Evolutionary conservation across 176 grass and related monocot species (phyloP).

Genomic region (Paspalum notatum): DNA sequence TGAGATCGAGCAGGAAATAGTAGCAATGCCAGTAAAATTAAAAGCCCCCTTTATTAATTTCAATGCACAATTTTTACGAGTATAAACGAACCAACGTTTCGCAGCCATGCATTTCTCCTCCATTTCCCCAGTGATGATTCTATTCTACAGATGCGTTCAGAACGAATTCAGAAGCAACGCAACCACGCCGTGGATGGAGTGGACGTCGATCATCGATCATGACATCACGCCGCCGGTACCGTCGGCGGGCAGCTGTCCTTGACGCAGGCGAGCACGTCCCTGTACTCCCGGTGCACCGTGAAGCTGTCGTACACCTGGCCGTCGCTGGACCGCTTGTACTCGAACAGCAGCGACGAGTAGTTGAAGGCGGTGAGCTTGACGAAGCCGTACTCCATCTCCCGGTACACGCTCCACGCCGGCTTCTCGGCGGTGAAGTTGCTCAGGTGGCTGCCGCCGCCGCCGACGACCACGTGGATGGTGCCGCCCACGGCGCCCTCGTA

Average conservation of each 20-base stretch:
- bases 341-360: slow-evolving; percentile 65
- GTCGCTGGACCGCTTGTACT: slow-evolving; percentile 74
- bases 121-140: too few species aligned
- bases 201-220: neutral
- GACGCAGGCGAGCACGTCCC: slow-evolving; percentile 67
- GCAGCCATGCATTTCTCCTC: too few species aligned
- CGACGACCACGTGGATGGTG: slow-evolving; percentile 76
- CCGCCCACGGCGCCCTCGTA: slow-evolving; percentile 62
- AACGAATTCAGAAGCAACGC: too few species aligned
- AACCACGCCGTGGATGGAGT: too few species aligned
- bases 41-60: too few species aligned
- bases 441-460: slow-evolving; percentile 77
- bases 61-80: too few species aligned
- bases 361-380: slow-evolving; percentile 85
- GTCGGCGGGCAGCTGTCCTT: slow-evolving; percentile 64
- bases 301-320: slow-evolving; percentile 76
- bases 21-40: too few species aligned
- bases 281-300: slow-evolving; percentile 67
- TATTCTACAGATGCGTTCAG: too few species aligned
- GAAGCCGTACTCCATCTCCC: slow-evolving; percentile 76
- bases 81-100: too few species aligned
- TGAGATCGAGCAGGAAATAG: neutral
- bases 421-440: slow-evolving; percentile 47
- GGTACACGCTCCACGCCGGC: slow-evolving; percentile 75
- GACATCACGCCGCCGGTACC: slow-evolving; percentile 32